Evolutionary conservation across 1,284 basidiomycete species (phyloP), one percentile per base, ranked within the genome.

Genomic region (Coriolopsis trogii): DNA sequence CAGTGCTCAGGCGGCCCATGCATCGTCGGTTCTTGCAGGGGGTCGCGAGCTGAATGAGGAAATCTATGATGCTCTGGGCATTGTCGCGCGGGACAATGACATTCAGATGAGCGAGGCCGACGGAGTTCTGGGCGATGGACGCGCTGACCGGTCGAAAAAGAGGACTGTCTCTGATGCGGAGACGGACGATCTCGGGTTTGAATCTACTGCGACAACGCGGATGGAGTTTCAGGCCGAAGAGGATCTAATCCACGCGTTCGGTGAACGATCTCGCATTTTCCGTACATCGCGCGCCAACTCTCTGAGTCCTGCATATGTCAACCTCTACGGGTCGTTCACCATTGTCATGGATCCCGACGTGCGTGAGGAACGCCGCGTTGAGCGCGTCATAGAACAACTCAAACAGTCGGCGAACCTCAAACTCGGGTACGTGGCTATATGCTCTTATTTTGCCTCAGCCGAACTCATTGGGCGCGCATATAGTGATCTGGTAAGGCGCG

Each of bases 271-370:
- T n/a, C n/a, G n/a, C n/a, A n/a, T n/a, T n/a, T n/a, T n/a, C n/a
- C n/a, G n/a, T n/a, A n/a, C n/a, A n/a, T n/a, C n/a, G n/a, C n/a
- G n/a, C 36, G 16, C 3, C 41, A 24, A 16, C 36, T 3, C 2
- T 15, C 40, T 26, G 37, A 28, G 28, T 30, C 2, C 41, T 47
- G 13, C 29, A 4, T 55, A 41, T 45, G 36, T 58, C 28, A 30
- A 41, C 15, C 63, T 63, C 53, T 41, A 42, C n/a, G 60, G 61
- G 7, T 34, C 53, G 7, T 64, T 55, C 49, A 53, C 62, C n/a
- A 55, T 64, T 26, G 49, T 63, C 29, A 53, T 58, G 34, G 61
- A 66, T 44, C 61, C 62, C 6, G 37, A 40, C n/a, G 31, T 62
- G 13, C 20, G 29, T 6, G 21, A 41, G 13, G 28, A 33, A 26